phyloP scores from a whole-genome alignment of 1,139 yeast species.

The Hyphopichia fennica region DNA sequence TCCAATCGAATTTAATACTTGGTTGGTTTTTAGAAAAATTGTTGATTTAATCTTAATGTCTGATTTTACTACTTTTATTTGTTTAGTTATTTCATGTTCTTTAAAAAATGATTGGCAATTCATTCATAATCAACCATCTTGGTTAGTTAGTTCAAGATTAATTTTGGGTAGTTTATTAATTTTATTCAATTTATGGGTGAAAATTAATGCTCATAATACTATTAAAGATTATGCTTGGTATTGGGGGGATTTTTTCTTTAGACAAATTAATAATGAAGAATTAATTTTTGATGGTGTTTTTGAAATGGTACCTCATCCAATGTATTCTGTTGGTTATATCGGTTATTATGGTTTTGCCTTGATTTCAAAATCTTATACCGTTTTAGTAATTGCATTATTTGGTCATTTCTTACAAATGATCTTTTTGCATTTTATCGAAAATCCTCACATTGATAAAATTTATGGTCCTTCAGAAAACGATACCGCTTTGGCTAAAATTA shows the following conservation, averaged over 20 bases:
- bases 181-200: slow-evolving; percentile 81
- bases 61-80: slow-evolving; percentile 76
- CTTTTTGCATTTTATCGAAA: slow-evolving; percentile 75
- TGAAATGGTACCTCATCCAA: slow-evolving; percentile 91
- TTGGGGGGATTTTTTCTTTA: slow-evolving; percentile 92
- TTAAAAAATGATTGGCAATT: slow-evolving; percentile 44
- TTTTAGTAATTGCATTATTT: slow-evolving; percentile 66
- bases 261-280: slow-evolving; percentile 72
- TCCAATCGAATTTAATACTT: slow-evolving; percentile 80
- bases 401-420: slow-evolving; percentile 83
- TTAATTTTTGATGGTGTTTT: slow-evolving; percentile 88
- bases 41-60: slow-evolving; percentile 86
- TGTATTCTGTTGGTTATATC: slow-evolving; percentile 88
- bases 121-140: slow-evolving; percentile 31
- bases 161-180: slow-evolving; percentile 50
- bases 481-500: slow-evolving; percentile 33
- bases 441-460: slow-evolving; percentile 85
- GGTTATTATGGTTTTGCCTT: slow-evolving; percentile 87
- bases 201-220: slow-evolving; percentile 84
- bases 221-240: slow-evolving; percentile 94
- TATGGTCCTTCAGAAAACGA: slow-evolving; percentile 53
- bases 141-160: slow-evolving; percentile 39
- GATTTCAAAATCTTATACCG: slow-evolving; percentile 73
- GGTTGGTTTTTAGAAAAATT: slow-evolving; percentile 77
- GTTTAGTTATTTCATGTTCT: slow-evolving; percentile 64